These are phyloP conservation scores for Amaranthus tricolor DNA, from an alignment of 179 eudicot genomes.

Conservation along the genomic window DNA sequence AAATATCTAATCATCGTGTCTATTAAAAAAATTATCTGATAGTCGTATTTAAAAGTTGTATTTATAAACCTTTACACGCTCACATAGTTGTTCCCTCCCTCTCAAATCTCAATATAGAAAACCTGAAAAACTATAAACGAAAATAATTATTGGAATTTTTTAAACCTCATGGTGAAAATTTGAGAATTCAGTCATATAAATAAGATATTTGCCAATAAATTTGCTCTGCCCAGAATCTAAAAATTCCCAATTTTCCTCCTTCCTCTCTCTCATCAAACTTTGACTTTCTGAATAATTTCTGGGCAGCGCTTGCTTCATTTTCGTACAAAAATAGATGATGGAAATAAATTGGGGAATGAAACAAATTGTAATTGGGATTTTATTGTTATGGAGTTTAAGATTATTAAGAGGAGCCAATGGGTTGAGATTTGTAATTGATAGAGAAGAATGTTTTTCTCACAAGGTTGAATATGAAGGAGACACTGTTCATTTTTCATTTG, in stretches of 20 bases:
- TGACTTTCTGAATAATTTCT: neutral
- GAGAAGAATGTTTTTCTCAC: slow-evolving; percentile 78
- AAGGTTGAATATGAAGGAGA: slow-evolving; percentile 59
- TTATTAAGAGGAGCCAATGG: slow-evolving; percentile 37
- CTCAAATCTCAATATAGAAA: no score
- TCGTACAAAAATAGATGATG: slow-evolving; percentile 13
- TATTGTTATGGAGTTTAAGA: slow-evolving; percentile 23
- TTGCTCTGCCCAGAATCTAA: neutral
- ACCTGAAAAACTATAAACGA: no score
- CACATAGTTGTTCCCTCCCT: no score
- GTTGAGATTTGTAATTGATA: slow-evolving; percentile 79
- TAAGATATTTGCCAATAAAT: neutral
- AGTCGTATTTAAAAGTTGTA: no score
- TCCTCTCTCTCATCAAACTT: neutral
- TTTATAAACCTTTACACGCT: no score
- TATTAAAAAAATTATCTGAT: no score
- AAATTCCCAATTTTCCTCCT: neutral
- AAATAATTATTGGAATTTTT: no score
- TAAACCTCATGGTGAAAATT: no score
- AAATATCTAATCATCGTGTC: no score
- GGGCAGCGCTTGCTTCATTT: slow-evolving; percentile 1
- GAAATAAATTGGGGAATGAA: slow-evolving; percentile 27
- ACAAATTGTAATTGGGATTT: slow-evolving; percentile 18
- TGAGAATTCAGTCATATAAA: no score
- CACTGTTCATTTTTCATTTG: slow-evolving; percentile 60